Evolutionary conservation across 371 early-diverging fungal species (phyloP).

Genomic region (Umbelopsis sp.): DNA sequence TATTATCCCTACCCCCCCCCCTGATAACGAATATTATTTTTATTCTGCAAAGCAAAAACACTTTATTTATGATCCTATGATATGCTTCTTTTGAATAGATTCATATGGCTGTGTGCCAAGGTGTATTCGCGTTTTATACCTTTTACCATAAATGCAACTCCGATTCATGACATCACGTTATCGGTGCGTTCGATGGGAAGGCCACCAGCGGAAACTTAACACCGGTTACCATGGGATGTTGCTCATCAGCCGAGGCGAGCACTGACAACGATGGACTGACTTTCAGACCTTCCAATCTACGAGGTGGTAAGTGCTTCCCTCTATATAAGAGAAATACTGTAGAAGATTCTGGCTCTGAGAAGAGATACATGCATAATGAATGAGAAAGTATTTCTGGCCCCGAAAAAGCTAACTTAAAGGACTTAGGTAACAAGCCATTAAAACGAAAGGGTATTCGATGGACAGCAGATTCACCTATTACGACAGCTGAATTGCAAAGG

Average conservation of each 20-base stretch:
- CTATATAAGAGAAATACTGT: not conserved
- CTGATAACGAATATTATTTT: no score
- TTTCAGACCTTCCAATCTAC: conserved; percentile 15
- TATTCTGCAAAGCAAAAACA: no score
- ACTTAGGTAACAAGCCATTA: conserved; percentile 40
- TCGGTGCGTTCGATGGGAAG: no score
- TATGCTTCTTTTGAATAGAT: no score
- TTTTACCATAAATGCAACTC: no score
- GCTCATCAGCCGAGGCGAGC: conserved; percentile 32
- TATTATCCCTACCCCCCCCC: no score
- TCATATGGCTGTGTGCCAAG: no score
- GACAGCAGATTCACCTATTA: conserved; percentile 52
- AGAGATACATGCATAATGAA: conserved; percentile 20
- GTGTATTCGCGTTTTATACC: no score
- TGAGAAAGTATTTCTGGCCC: not conserved
- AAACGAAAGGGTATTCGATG: conserved; percentile 36
- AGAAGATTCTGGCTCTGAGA: not conserved
- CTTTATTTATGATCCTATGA: no score
- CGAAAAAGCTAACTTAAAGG: not conserved
- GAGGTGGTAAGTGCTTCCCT: not conserved
- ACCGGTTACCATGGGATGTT: conserved; percentile 36
- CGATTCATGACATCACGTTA: no score
- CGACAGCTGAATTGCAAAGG: conserved; percentile 44
- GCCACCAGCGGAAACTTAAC: not conserved
- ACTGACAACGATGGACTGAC: conserved; percentile 19